Evolutionary conservation across 345 rosid genomes (phyloP).

Genomic region (Boechera divaricarpa): DNA sequence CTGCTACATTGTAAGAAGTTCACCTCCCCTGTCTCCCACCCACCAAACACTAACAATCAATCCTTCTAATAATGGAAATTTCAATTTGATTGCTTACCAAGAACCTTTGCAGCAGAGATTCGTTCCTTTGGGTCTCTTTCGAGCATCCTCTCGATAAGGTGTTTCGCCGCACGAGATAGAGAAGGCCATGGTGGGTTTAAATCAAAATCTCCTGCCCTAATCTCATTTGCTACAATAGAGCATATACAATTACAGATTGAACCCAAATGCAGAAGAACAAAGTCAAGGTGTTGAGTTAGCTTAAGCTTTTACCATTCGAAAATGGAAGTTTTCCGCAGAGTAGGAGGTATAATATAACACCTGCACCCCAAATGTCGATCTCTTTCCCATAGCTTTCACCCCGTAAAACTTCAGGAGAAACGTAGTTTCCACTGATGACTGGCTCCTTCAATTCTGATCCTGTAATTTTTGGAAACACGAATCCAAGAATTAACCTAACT

Average conservation of each 20-base stretch:
- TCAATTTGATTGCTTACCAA: slow-evolving; percentile 54
- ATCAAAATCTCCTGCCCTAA: slow-evolving; percentile 62
- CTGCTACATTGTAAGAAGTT: background rate
- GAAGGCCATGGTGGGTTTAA: slow-evolving; percentile 73
- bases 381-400: slow-evolving; percentile 69
- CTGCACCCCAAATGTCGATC: slow-evolving; percentile 87
- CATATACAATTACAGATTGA: background rate
- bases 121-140: slow-evolving; percentile 65
- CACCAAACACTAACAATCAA: background rate
- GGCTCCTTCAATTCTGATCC: no score
- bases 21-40: no score
- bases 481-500: no score
- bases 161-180: slow-evolving; percentile 67
- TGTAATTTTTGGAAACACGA: no score
- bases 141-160: slow-evolving; percentile 75
- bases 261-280: background rate
- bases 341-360: slow-evolving; percentile 74
- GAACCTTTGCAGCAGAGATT: slow-evolving; percentile 69
- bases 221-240: slow-evolving; percentile 46
- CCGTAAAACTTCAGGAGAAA: slow-evolving; percentile 79
- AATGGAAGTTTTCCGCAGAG: slow-evolving; percentile 72
- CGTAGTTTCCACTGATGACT: slow-evolving; percentile 44
- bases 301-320: slow-evolving; percentile 2
- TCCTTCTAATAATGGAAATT: no score
- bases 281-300: background rate